Evolutionary conservation across 805 yeast species (phyloP).

Genomic region (Teunomyces funiuensis): DNA sequence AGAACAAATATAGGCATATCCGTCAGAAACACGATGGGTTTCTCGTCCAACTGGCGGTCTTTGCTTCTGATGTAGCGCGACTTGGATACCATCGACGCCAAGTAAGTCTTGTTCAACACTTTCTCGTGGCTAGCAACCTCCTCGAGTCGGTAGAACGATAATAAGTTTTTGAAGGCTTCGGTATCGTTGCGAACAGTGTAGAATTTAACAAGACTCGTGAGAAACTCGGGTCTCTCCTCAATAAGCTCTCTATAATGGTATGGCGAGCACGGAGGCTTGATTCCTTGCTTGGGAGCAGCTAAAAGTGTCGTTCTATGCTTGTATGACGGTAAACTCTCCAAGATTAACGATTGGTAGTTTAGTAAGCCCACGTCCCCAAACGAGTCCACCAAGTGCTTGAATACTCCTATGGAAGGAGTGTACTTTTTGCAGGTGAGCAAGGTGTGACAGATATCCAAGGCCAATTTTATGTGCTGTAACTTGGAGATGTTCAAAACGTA

Average conservation of each 20-base stretch:
- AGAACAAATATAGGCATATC: constrained; percentile 17
- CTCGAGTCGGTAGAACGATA: constrained; percentile 26
- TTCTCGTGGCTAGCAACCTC: constrained; percentile 24
- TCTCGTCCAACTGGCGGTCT: constrained; percentile 7
- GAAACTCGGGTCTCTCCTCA: constrained; percentile 29
- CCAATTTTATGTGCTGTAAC: constrained; percentile 6
- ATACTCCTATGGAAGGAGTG: constrained; percentile 26
- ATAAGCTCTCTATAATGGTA: constrained; percentile 25
- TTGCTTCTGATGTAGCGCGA: constrained; percentile 18
- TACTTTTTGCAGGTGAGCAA: constrained; percentile 8
- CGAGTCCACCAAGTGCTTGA: constrained; percentile 24
- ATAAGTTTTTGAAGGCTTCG: constrained; percentile 21
- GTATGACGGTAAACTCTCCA: constrained; percentile 24
- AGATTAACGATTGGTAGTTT: constrained; percentile 29
- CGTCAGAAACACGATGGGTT: constrained; percentile 11
- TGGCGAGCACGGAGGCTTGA: constrained; percentile 14
- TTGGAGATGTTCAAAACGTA: background rate
- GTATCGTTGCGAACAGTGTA: constrained; percentile 20
- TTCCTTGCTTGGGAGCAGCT: constrained; percentile 13
- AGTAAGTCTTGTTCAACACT: constrained; percentile 16
- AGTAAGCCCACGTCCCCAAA: constrained; percentile 22
- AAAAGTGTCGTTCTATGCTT: constrained; percentile 20
- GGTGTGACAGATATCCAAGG: background rate
- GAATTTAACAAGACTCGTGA: constrained; percentile 26
- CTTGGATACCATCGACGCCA: constrained; percentile 25